These are phyloP conservation scores for Dendrothele bispora DNA, from an alignment of 768 basidiomycete genomes.

Conservation along the genomic window DNA sequence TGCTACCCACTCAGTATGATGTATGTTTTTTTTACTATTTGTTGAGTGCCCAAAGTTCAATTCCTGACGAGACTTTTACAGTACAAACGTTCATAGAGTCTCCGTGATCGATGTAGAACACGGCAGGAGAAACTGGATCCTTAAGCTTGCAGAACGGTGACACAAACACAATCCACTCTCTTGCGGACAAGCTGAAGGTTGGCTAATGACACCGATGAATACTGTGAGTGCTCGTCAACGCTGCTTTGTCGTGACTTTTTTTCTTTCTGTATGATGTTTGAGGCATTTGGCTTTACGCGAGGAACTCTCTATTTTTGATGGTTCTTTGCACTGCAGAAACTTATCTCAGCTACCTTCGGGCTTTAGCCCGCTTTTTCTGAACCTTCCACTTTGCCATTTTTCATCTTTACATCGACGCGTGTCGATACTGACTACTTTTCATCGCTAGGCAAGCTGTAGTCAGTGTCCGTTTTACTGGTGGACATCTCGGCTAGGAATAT, in stretches of 20 bases:
- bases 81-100: too few species aligned
- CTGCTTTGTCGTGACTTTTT: not conserved
- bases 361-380: slow-evolving; percentile 15
- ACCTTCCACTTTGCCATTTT: too few species aligned
- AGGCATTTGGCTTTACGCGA: slow-evolving; percentile 93
- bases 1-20: too few species aligned
- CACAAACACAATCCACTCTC: slow-evolving; percentile 5
- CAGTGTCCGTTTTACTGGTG: too few species aligned
- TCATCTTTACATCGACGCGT: too few species aligned
- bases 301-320: slow-evolving; percentile 25
- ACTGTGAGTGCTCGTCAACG: not conserved
- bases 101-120: too few species aligned
- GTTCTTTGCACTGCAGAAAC: slow-evolving; percentile 74
- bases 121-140: slow-evolving; percentile 20
- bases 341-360: slow-evolving; percentile 92
- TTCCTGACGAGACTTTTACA: too few species aligned
- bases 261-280: slow-evolving; percentile 66
- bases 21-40: too few species aligned
- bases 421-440: too few species aligned
- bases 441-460: too few species aligned
- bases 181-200: not conserved
- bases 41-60: too few species aligned
- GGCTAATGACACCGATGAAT: not conserved
- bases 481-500: too few species aligned
- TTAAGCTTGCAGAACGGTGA: slow-evolving; percentile 29